These are phyloP conservation scores for Lecanicillium sp. DNA, from an alignment of 2,329 filamentous ascomycete genomes.

Conservation along the genomic window DNA sequence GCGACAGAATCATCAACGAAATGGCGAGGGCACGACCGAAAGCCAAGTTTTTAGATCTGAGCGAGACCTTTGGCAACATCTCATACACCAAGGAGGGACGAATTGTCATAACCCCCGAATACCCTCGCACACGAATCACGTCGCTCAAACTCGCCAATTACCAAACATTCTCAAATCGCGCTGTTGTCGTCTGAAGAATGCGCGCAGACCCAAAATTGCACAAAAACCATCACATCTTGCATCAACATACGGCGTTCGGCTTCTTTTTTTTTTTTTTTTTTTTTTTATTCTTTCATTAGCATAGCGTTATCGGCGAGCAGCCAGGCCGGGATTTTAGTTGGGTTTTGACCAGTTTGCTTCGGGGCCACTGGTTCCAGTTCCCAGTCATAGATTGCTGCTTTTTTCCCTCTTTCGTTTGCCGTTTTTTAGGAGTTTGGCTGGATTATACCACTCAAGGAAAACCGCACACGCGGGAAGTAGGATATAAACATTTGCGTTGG, in stretches of 20 bases:
- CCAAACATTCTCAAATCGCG: constrained; percentile 39
- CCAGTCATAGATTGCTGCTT: too few relatives aligned
- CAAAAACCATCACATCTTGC: not conserved
- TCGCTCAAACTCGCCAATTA: constrained; percentile 56
- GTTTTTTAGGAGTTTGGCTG: too few relatives aligned
- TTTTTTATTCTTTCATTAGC: not conserved
- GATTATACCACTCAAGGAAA: too few relatives aligned
- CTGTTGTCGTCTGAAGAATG: constrained; percentile 29
- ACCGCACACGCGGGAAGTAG: too few relatives aligned
- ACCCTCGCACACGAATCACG: constrained; percentile 44
- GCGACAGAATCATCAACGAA: constrained; percentile 56
- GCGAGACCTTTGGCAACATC: constrained; percentile 57
- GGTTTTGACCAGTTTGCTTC: too few relatives aligned
- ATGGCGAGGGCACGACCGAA: constrained; percentile 53
- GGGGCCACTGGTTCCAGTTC: too few relatives aligned
- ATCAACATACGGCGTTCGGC: constrained; percentile 2
- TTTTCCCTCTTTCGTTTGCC: too few relatives aligned
- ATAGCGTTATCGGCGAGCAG: not conserved
- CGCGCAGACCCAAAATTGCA: not conserved
- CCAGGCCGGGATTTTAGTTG: too few relatives aligned
- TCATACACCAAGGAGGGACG: constrained; percentile 54
- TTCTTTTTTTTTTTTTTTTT: not conserved
- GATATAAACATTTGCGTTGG: too few relatives aligned
- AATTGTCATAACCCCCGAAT: constrained; percentile 51
- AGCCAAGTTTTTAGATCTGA: constrained; percentile 54